phyloP scores from a whole-genome alignment of 306 rosid genomes.

The Vicia faba region DNA sequence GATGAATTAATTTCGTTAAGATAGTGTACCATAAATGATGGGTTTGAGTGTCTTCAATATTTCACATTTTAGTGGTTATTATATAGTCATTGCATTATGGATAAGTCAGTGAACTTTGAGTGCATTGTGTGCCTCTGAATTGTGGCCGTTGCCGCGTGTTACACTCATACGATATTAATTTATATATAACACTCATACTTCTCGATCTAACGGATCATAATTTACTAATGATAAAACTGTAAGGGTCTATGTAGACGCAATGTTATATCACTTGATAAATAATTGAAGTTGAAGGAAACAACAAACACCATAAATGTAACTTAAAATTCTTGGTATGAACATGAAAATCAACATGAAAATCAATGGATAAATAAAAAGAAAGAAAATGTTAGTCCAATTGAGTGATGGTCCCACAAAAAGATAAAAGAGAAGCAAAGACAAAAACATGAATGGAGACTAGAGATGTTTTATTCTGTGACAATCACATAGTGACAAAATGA shows the following conservation, averaged over 20 bases:
- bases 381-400: conserved; percentile 6
- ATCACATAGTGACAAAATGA: conserved; percentile 34
- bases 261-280: not conserved
- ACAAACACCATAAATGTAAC: conserved; percentile 31
- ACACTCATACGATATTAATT: too few species aligned
- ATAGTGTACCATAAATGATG: conserved; percentile 38
- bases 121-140: not conserved
- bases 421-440: conserved; percentile 13
- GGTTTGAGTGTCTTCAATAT: conserved; percentile 40
- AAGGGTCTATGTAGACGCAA: too few species aligned
- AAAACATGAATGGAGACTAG: conserved; percentile 28
- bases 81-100: conserved; percentile 48
- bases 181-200: too few species aligned
- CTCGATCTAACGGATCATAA: too few species aligned
- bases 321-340: not conserved
- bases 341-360: too few species aligned
- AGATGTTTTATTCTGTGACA: not conserved
- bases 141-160: not conserved
- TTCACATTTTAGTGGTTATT: conserved; percentile 45
- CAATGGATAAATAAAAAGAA: not conserved
- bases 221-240: too few species aligned
- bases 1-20: conserved; percentile 28
- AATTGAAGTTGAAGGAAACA: not conserved
- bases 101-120: conserved; percentile 44
- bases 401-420: conserved; percentile 25